phyloP scores from a whole-genome alignment of 2,329 filamentous ascomycete species.

The Penicillium aurantiogriseum region DNA sequence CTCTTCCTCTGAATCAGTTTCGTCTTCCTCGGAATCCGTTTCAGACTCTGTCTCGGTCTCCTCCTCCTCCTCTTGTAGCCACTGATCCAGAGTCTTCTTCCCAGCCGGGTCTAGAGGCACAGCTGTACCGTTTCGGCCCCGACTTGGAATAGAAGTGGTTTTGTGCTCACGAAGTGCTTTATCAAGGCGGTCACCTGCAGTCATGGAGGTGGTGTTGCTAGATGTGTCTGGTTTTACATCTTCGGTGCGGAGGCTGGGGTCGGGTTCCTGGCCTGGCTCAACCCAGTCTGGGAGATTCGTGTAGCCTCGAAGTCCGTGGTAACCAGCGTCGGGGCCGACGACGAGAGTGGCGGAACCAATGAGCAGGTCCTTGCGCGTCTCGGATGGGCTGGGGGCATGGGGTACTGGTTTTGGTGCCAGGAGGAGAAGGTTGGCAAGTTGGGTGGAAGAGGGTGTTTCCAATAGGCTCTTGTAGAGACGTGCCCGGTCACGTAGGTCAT shows the following conservation, averaged over 20 bases:
- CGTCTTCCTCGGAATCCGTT: conserved; percentile 48
- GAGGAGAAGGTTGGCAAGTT: conserved; percentile 85
- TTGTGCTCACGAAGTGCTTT: conserved; percentile 45
- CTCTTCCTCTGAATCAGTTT: conserved; percentile 43
- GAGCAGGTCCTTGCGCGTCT: conserved; percentile 71
- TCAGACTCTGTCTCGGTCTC: conserved; percentile 55
- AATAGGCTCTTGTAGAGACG: conserved; percentile 85
- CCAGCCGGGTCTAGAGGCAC: conserved; percentile 42
- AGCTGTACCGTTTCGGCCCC: conserved; percentile 17
- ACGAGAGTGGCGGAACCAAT: conserved; percentile 85
- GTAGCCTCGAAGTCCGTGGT: conserved; percentile 76
- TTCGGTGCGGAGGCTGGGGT: conserved; percentile 67
- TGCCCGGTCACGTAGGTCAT: conserved; percentile 88
- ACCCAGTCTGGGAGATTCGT: conserved; percentile 83
- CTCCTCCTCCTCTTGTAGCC: conserved; percentile 66
- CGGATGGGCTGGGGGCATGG: conserved; percentile 83
- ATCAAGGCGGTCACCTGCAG: conserved; percentile 46
- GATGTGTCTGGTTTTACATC: conserved; percentile 41
- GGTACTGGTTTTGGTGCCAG: conserved; percentile 93
- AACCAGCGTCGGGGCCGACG: conserved; percentile 70
- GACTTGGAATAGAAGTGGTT: conserved; percentile 17
- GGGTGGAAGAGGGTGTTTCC: conserved; percentile 67
- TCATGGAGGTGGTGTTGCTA: conserved; percentile 31
- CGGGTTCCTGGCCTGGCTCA: conserved; percentile 72
- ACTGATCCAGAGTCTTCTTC: conserved; percentile 85